Evolutionary conservation across 805 yeast genomes (phyloP).

Genomic region (Starmerella floricola): DNA sequence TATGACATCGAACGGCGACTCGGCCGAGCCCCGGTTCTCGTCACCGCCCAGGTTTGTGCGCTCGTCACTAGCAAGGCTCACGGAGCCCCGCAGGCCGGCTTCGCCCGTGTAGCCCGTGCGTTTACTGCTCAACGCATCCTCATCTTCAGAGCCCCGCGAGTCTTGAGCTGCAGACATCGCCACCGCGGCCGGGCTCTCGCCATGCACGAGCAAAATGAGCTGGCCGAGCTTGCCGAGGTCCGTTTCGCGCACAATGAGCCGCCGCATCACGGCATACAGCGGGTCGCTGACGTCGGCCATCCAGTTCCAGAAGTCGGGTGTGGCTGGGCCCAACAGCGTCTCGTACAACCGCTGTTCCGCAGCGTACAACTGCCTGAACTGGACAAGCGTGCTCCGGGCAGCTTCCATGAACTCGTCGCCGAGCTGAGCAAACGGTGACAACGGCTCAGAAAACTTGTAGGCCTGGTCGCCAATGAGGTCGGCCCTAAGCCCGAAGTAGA

Average conservation of each 20-base stretch:
- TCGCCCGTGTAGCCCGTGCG: too few species aligned
- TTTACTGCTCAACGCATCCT: too few species aligned
- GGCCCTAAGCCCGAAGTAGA: conserved; percentile 12
- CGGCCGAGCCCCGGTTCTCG: too few species aligned
- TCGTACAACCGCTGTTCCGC: conserved; percentile 41
- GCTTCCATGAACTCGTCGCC: conserved; percentile 14
- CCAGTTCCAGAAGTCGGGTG: conserved; percentile 41
- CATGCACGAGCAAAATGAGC: conserved; percentile 27
- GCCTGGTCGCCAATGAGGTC: conserved; percentile 7
- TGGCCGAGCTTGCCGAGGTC: conserved; percentile 63
- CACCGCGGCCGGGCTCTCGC: conserved; percentile 7
- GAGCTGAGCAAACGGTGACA: conserved; percentile 23
- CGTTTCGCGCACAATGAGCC: conserved; percentile 55
- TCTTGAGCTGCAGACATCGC: not conserved
- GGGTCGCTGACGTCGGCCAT: conserved; percentile 58
- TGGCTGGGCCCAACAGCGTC: conserved; percentile 36
- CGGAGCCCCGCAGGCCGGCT: too few species aligned
- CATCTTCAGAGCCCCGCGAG: not conserved
- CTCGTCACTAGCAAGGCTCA: not conserved
- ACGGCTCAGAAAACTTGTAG: conserved; percentile 11
- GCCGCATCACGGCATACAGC: conserved; percentile 56
- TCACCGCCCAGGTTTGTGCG: too few species aligned
- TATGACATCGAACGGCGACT: conserved; percentile 6
- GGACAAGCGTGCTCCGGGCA: conserved; percentile 44
- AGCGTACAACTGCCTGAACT: conserved; percentile 54